Percentiles rank a stretch among this genome's conserved stretches.
Conservation (phyloP, 2,329 filamentous ascomycete species). For the Botryotinia narcissicola region DNA sequence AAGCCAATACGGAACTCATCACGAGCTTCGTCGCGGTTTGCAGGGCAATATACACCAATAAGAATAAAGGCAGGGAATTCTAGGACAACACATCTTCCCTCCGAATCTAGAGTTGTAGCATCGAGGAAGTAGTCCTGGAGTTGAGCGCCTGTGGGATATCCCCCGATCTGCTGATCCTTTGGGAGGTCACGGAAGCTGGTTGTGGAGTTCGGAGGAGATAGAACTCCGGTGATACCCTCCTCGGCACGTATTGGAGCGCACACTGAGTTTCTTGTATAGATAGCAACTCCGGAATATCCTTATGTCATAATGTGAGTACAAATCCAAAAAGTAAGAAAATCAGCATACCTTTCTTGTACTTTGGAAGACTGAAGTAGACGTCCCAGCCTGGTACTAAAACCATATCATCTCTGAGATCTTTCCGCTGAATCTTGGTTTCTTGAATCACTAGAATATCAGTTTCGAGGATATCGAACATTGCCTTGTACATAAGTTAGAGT, state of each 20-base stretch:
- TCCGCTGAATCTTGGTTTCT: conserved; percentile 92
- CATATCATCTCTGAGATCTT: conserved; percentile 93
- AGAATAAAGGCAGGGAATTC: conserved; percentile 96
- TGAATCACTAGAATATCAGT: conserved; percentile 94
- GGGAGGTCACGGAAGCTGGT: conserved; percentile 74
- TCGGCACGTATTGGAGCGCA: conserved; percentile 88
- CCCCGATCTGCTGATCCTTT: conserved; percentile 74
- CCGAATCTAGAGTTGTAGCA: conserved; percentile 73
- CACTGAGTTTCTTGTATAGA: conserved; percentile 85
- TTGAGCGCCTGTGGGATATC: conserved; percentile 73
- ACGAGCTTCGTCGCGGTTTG: conserved; percentile 78
- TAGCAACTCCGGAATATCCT: conserved; percentile 95
- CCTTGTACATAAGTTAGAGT: conserved; percentile 44
- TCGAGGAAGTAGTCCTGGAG: conserved; percentile 63
- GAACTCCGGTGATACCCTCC: conserved; percentile 84
- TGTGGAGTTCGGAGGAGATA: conserved; percentile 69
- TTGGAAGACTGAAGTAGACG: conserved; percentile 90
- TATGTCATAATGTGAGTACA: conserved; percentile 15
- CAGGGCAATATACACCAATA: conserved; percentile 88
- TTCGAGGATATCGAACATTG: conserved; percentile 92
- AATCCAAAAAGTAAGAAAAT: conserved; percentile 8
- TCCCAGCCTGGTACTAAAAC: conserved; percentile 94
- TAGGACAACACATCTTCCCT: conserved; percentile 85
- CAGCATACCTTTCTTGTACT: conserved; percentile 78
- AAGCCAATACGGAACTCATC: conserved; percentile 82